Percentiles rank a stretch among this genome's conserved stretches.
These are phyloP conservation scores for Sutorius australiensis DNA, from an alignment of 768 basidiomycete species.

Conservation along the genomic window DNA sequence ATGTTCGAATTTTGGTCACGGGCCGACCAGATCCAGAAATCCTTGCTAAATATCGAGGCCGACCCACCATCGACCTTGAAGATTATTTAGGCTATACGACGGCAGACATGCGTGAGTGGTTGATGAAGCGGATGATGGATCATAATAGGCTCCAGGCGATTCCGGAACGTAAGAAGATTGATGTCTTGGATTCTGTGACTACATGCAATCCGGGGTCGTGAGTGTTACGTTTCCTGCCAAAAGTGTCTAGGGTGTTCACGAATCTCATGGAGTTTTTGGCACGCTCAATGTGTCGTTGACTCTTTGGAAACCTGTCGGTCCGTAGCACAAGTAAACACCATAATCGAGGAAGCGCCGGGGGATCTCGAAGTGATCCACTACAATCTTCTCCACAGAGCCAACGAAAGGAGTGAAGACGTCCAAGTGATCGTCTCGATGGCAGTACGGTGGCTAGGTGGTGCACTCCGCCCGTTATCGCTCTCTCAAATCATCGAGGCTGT, in stretches of 20 bases:
- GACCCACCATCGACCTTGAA: conserved; percentile 21
- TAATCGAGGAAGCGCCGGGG: conserved; percentile 15
- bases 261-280: conserved; percentile 21
- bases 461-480: conserved; percentile 25
- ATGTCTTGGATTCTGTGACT: conserved; percentile 17
- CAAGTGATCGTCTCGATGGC: conserved; percentile 24
- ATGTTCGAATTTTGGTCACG: conserved; percentile 23
- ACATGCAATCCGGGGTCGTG: conserved; percentile 17
- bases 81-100: conserved; percentile 20
- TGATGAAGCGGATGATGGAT: conserved; percentile 25
- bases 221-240: neutral
- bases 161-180: conserved; percentile 20
- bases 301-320: conserved; percentile 26
- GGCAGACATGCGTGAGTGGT: conserved; percentile 22
- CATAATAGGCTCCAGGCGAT: conserved; percentile 22
- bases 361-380: conserved; percentile 23
- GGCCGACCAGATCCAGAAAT: conserved; percentile 23
- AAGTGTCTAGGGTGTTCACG: neutral
- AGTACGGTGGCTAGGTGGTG: conserved; percentile 23
- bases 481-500: conserved; percentile 28
- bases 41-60: conserved; percentile 12
- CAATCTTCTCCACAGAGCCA: conserved; percentile 19
- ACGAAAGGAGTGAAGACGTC: conserved; percentile 23
- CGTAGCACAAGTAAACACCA: conserved; percentile 20
- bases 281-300: conserved; percentile 27